Conservation (phyloP, 2,329 filamentous ascomycete species). For the Epichloe bromicola region DNA sequence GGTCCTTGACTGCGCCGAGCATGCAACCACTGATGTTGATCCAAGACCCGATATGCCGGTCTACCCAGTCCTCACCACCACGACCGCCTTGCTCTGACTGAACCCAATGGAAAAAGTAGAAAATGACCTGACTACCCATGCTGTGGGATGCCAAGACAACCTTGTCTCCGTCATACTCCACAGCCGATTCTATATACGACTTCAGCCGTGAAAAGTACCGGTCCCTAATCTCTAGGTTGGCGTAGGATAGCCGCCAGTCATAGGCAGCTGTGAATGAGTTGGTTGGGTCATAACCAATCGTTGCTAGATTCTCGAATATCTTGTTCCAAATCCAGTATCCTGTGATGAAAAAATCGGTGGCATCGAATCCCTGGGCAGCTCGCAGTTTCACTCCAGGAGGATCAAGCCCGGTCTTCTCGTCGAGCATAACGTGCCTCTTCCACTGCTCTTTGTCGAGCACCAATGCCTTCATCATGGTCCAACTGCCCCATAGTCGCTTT, state of each 20-base stretch:
- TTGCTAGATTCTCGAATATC: slow-evolving; percentile 91
- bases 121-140: slow-evolving; percentile 93
- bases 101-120: slow-evolving; percentile 73
- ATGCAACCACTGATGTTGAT: slow-evolving; percentile 98
- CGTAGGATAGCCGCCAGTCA: slow-evolving; percentile 87
- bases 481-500: slow-evolving; percentile 91
- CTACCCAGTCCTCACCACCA: slow-evolving; percentile 81
- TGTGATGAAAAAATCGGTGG: slow-evolving; percentile 91
- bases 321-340: slow-evolving; percentile 99
- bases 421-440: slow-evolving; percentile 96
- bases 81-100: slow-evolving; percentile 65
- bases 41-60: slow-evolving; percentile 82
- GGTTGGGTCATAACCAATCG: slow-evolving; percentile 85
- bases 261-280: slow-evolving; percentile 60
- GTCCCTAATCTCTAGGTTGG: slow-evolving; percentile 79
- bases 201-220: slow-evolving; percentile 91
- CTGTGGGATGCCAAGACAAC: slow-evolving; percentile 83
- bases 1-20: slow-evolving; percentile 83
- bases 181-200: slow-evolving; percentile 75
- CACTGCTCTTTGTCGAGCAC: slow-evolving; percentile 87
- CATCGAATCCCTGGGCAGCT: slow-evolving; percentile 92
- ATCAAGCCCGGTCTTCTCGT: slow-evolving; percentile 81
- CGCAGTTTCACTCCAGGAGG: slow-evolving; percentile 81
- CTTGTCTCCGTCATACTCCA: slow-evolving; percentile 62
- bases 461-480: slow-evolving; percentile 96